Conservation (phyloP, 1,284 basidiomycete species). For the Kwoniella shivajii region DNA sequence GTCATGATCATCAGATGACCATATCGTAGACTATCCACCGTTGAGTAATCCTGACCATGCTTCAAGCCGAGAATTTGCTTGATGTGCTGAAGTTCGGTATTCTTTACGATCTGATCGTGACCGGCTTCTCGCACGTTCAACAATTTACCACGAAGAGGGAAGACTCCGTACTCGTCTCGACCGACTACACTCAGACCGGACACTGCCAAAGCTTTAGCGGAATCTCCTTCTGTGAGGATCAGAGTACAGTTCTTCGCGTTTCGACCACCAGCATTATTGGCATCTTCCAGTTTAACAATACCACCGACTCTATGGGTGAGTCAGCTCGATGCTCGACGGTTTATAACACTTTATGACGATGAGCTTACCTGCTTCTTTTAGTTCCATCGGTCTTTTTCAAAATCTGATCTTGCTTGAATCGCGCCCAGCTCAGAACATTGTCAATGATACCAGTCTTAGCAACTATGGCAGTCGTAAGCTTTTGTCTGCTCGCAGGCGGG, state of each 20-base stretch:
- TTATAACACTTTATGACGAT: background rate
- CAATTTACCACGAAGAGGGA: slow-evolving; percentile 95
- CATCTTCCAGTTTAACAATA: slow-evolving; percentile 91
- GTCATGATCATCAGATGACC: slow-evolving; percentile 99
- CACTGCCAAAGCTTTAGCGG: slow-evolving; percentile 94
- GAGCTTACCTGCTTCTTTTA: slow-evolving; percentile 76
- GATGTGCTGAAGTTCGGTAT: slow-evolving; percentile 94
- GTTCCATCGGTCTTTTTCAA: slow-evolving; percentile 96
- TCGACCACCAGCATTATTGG: slow-evolving; percentile 93
- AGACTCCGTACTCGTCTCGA: slow-evolving; percentile 95
- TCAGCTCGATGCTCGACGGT: slow-evolving; percentile 52
- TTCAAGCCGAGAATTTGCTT: slow-evolving; percentile 98
- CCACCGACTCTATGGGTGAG: slow-evolving; percentile 91
- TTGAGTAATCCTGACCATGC: slow-evolving; percentile 85
- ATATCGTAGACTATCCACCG: slow-evolving; percentile 76
- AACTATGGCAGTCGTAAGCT: slow-evolving; percentile 59
- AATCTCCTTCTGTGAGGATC: slow-evolving; percentile 99
- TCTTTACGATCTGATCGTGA: slow-evolving; percentile 97
- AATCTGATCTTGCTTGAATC: slow-evolving; percentile 93
- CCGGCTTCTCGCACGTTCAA: slow-evolving; percentile 96
- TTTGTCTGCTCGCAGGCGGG: background rate
- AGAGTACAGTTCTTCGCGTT: slow-evolving; percentile 84
- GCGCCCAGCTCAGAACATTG: slow-evolving; percentile 91
- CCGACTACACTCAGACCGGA: slow-evolving; percentile 94
- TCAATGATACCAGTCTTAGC: slow-evolving; percentile 89